Evolutionary conservation across 2,329 filamentous ascomycete species (phyloP), one percentile per base, ranked within the genome.

Genomic region (Spiromastix sp.): DNA sequence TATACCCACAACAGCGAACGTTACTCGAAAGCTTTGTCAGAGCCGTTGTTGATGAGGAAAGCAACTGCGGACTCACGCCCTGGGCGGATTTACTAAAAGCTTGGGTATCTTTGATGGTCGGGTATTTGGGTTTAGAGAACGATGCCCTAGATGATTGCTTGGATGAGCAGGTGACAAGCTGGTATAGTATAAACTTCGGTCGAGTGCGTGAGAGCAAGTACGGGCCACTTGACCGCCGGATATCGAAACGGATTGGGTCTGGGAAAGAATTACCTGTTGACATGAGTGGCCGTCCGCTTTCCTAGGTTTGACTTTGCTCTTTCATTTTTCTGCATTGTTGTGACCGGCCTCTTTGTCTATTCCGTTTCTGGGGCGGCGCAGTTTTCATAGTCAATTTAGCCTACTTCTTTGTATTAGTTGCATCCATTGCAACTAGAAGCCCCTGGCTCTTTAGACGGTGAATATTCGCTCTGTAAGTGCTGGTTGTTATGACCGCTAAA

Each of bases 1-100:
- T 37, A 29, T 40, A 40, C 31, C 38, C 38, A 32, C 38, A 37
- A 16, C 33, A 32, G 28, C 17, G 17, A 27, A 36, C 30, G 30
- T 37, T 40, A 27, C 34, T 40, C 16, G 38, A 40, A 28, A 13
- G 30, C 13, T 24, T 30, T 36, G 24, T 27, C 32, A 34, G 32
- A 34, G 32, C 32, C 18, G 22, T 24, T 26, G 12, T 34, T 34
- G 32, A 17, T 34, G 32, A 34, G 32, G 13, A 34, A 34, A 27
- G 15, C 22, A 25, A 34, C 27, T 12, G 21, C 8, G 32, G 32
- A 16, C 20, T 27, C 32, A 34, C 32, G 10, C 12, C 32, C 21
- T 34, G 32, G 32, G 20, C 32, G 32, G 20, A 20, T 34, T 25
- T 16, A 26, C 17, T 34, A 12, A 19, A 25, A 34, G 10, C 32